Evolutionary conservation across 371 early-diverging fungal species (phyloP).

Genomic region (Rhizomucor pusillus): DNA sequence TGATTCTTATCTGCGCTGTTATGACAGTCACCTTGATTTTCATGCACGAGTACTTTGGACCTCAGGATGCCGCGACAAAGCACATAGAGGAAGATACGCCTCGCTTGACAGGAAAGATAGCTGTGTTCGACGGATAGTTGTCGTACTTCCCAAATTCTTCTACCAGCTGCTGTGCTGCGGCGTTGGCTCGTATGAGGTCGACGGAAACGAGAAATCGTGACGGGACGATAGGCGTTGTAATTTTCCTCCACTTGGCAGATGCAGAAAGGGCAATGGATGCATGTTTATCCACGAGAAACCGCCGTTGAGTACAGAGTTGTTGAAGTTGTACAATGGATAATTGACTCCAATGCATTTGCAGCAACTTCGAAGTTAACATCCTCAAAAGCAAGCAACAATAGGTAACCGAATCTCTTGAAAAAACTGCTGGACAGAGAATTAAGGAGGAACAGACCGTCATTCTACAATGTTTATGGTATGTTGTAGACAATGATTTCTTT

Average conservation of each 20-base stretch:
- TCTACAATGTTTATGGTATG: slow-evolving; percentile 42
- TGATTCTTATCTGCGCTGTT: slow-evolving; percentile 34
- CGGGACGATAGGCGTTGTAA: slow-evolving; percentile 28
- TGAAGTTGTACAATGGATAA: neutral
- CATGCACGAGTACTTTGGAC: slow-evolving; percentile 42
- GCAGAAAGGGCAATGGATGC: slow-evolving; percentile 47
- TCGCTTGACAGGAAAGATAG: slow-evolving; percentile 25
- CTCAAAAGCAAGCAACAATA: slow-evolving; percentile 18
- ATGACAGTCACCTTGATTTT: slow-evolving; percentile 35
- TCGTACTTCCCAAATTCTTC: slow-evolving; percentile 46
- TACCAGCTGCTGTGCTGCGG: slow-evolving; percentile 42
- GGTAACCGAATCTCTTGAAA: slow-evolving; percentile 40
- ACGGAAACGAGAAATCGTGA: slow-evolving; percentile 12
- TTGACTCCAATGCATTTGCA: neutral
- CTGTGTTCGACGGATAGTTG: slow-evolving; percentile 39
- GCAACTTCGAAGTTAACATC: slow-evolving; percentile 15
- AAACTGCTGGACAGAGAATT: slow-evolving; percentile 52
- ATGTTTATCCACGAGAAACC: slow-evolving; percentile 47
- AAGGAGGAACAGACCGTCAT: slow-evolving; percentile 48
- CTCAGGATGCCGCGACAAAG: slow-evolving; percentile 13
- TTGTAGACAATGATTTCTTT: slow-evolving; percentile 29
- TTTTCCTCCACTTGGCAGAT: slow-evolving; percentile 44
- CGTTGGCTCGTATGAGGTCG: slow-evolving; percentile 34
- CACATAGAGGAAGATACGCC: slow-evolving; percentile 5
- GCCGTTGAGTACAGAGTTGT: slow-evolving; percentile 6